Conservation (phyloP, 2,329 filamentous ascomycete species). For the Fusarium sp. region DNA sequence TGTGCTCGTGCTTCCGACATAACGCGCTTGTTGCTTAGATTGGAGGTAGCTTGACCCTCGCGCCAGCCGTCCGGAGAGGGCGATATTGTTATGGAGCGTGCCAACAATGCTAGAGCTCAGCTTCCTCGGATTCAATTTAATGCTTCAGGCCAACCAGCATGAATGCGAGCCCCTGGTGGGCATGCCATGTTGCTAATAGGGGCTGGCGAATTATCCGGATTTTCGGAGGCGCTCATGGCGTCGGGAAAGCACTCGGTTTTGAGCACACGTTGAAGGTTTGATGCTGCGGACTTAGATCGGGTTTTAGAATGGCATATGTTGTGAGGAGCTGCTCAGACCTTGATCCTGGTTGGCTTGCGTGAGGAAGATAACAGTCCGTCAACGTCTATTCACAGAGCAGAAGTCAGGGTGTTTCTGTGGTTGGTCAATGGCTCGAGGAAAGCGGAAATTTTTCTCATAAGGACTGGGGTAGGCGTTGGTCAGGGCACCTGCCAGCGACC, state of each 20-base stretch:
- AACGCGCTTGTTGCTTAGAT: constrained; percentile 24
- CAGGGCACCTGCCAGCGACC: constrained; percentile 28
- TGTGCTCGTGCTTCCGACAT: constrained; percentile 17
- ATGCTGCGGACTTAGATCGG: constrained; percentile 30
- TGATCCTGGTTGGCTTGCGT: constrained; percentile 33
- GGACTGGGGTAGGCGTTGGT: constrained; percentile 20
- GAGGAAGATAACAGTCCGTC: background rate
- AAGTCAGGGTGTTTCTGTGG: constrained; percentile 7
- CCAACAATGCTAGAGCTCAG: constrained; percentile 20
- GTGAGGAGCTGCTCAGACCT: constrained; percentile 26
- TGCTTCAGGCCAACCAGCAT: constrained; percentile 8
- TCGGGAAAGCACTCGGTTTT: constrained; percentile 7
- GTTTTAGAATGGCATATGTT: constrained; percentile 29
- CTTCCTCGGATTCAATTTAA: constrained; percentile 2
- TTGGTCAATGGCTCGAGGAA: constrained; percentile 23
- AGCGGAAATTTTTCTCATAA: constrained; percentile 34
- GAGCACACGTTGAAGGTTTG: background rate
- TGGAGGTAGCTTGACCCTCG: constrained; percentile 28
- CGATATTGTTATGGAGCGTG: constrained; percentile 40
- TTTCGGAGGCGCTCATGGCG: constrained; percentile 14
- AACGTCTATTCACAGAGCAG: constrained; percentile 10
- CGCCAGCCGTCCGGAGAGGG: constrained; percentile 35
- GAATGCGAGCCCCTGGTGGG: constrained; percentile 20
- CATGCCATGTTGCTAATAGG: constrained; percentile 7
- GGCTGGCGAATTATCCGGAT: constrained; percentile 20